Percentiles rank a stretch among this genome's conserved stretches.
Conservation (phyloP, 2,329 filamentous ascomycete species). For the Paecilomyces variotii region DNA sequence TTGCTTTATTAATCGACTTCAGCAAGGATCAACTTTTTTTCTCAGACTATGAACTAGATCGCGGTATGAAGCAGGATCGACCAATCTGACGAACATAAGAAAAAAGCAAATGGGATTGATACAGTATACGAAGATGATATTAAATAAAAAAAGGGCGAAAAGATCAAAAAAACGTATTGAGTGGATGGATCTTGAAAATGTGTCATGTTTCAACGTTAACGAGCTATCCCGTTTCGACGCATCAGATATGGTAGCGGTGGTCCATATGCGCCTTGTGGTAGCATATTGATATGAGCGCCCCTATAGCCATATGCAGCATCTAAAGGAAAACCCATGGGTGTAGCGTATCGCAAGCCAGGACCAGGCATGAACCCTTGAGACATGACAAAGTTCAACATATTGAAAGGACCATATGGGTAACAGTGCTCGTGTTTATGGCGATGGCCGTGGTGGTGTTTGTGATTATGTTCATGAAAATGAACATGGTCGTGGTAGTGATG, state of each 20-base stretch:
- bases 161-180: not conserved
- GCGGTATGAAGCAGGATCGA: not conserved
- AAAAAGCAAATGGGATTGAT: not conserved
- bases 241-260: not conserved
- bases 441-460: not conserved
- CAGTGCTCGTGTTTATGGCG: not conserved
- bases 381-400: not conserved
- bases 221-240: not conserved
- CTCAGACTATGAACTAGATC: not conserved
- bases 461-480: slow-evolving; percentile 3
- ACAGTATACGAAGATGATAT: not conserved
- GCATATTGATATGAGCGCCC: not conserved
- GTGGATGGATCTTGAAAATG: not conserved
- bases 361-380: not conserved
- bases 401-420: not conserved
- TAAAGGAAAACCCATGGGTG: not conserved
- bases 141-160: not conserved
- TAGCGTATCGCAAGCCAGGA: not conserved
- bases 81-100: not conserved
- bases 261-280: not conserved
- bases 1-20: not conserved
- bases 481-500: slow-evolving; percentile 2
- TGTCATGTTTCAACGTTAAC: not conserved
- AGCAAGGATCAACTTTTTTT: not conserved
- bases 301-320: not conserved